Conservation (phyloP, 805 yeast species). For the Kuraishia capsulata region DNA sequence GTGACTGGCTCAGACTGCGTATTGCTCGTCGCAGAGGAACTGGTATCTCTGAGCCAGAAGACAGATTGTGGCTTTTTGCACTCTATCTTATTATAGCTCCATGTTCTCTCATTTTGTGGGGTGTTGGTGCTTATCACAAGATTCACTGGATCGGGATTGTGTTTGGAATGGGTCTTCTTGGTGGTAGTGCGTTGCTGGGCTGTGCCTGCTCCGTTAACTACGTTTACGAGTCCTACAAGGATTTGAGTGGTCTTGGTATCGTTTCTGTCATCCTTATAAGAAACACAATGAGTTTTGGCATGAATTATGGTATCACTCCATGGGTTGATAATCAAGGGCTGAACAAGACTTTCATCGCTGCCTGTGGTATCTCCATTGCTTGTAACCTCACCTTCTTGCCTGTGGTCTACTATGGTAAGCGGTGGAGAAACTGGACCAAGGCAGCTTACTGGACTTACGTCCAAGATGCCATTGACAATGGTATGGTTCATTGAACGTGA, state of each 20-base stretch:
- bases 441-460: conserved; percentile 21
- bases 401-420: conserved; percentile 25
- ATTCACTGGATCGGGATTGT: conserved; percentile 48
- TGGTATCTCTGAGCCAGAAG: conserved; percentile 51
- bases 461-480: neutral
- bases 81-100: conserved; percentile 43
- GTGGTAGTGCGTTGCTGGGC: conserved; percentile 46
- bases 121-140: conserved; percentile 49
- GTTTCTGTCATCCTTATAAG: conserved; percentile 48
- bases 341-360: conserved; percentile 48
- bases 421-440: conserved; percentile 25
- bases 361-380: conserved; percentile 43
- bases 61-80: conserved; percentile 45
- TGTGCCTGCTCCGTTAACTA: conserved; percentile 43
- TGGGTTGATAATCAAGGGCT: conserved; percentile 45
- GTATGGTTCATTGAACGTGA: neutral
- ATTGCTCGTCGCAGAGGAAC: conserved; percentile 37
- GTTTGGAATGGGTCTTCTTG: conserved; percentile 46
- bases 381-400: conserved; percentile 35
- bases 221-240: conserved; percentile 46
- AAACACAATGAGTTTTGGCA: conserved; percentile 50
- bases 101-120: conserved; percentile 49
- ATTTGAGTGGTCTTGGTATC: conserved; percentile 41
- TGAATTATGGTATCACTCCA: conserved; percentile 51
- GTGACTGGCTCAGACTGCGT: conserved; percentile 40